Base-by-base conservation (phyloP, 1,284 basidiomycete species). In the Moesziomyces parantarcticus region DNA sequence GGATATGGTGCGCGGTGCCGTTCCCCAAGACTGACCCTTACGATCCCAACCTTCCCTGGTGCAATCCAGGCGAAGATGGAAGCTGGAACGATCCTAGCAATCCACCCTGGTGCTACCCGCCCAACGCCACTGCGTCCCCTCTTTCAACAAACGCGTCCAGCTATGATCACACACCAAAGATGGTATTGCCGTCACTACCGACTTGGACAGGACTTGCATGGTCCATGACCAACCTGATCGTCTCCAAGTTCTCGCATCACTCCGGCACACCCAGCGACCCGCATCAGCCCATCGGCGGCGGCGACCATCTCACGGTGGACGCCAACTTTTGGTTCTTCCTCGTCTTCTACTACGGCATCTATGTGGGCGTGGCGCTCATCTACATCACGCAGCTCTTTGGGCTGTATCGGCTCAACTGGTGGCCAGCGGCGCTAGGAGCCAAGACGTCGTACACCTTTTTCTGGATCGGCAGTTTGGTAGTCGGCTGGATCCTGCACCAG, bases 301-400 rank as follows among this genome's bases (percentile, higher is more conserved):
- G 61, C 29, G 71, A 74, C 21, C 61, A 58, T 22, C 66, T 74
- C 13, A 68, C 58, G 1, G 62, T 70, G 20, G 77, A 83, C 44
- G 77, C 79, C 55, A 80, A 81, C 48, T 83, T 83, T 23, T 80
- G 75, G 75, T 83, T 83, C 68, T 83, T 82, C 58, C 65, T 83
- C 22, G 39, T 83, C 49, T 83, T 81, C 59, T 83, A 83, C 66
- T 83, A 79, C 45, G 82, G 82, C 58, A 77, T 80, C 61, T 84
- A 81, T 67, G 73, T 64, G 50, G 79, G 79, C 32, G 83, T 71
- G 60, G 84, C 85, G 50, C 82, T 88, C 14, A 84, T 88, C 64
- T 88, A 87, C 81, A 86, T 88, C 62, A 88, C 88, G 16, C 87
- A 87, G 62, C 84, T 88, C 9, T 88, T 88, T 76, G 86, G 87